Conservation (phyloP, 441 rosid genomes). For the Syzygium malaccense region DNA sequence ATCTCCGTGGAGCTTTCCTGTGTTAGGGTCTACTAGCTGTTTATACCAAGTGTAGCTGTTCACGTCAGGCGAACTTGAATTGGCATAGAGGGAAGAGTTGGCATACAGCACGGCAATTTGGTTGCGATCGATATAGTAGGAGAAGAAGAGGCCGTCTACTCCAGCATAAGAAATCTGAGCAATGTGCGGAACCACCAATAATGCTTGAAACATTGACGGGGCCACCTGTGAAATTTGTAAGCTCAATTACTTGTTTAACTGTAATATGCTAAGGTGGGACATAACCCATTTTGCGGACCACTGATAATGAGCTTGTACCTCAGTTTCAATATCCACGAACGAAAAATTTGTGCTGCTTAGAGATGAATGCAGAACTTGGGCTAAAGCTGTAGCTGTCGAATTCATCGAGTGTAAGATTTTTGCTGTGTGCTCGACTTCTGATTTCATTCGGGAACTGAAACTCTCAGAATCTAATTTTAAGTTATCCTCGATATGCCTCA, state of each 20-base stretch:
- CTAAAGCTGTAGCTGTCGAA: conserved; percentile 29
- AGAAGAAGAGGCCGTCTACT: conserved; percentile 39
- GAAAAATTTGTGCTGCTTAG: conserved; percentile 10
- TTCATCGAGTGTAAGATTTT: conserved; percentile 19
- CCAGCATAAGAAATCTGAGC: conserved; percentile 55
- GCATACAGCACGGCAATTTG: conserved; percentile 29
- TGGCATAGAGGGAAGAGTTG: conserved; percentile 23
- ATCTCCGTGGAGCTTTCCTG: conserved; percentile 37
- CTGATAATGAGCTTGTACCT: conserved; percentile 17
- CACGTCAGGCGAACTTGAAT: neutral
- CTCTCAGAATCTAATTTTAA: conserved; percentile 9
- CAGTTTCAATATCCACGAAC: conserved; percentile 13
- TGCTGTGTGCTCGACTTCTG: conserved; percentile 27
- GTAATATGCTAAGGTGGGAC: neutral
- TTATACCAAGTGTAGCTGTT: conserved; percentile 32
- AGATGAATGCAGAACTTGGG: conserved; percentile 28
- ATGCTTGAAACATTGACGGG: conserved; percentile 42
- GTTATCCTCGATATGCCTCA: conserved; percentile 8
- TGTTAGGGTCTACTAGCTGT: conserved; percentile 34
- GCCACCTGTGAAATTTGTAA: conserved; percentile 34
- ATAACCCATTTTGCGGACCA: neutral
- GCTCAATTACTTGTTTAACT: neutral
- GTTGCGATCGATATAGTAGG: conserved; percentile 29
- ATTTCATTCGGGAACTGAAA: conserved; percentile 20
- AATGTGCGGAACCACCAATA: conserved; percentile 34